Evolutionary conservation across 257 asterid species (phyloP), one percentile per base, ranked within the genome.

Genomic region (Rubia yunnanensis): DNA sequence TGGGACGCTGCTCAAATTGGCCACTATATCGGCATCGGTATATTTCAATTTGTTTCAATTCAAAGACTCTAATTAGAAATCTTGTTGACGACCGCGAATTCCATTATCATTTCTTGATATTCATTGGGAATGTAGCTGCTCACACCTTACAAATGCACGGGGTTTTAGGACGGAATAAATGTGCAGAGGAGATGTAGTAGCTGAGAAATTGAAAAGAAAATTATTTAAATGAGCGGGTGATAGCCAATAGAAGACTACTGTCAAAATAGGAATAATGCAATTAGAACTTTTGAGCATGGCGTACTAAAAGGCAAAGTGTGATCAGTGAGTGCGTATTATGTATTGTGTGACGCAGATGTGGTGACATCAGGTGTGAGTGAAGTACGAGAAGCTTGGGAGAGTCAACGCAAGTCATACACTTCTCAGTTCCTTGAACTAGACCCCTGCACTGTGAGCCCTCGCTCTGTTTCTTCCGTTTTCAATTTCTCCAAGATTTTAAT

Each of bases 1-100:
- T 86, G 97, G 99, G 97, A 83, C 27, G 95, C 82, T 76, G 96
- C 96, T 83, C 97, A 78, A 79, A 92, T 92, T 77, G 96, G 99
- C 70, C 99, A 92, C 18, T 60, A 83, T 73, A 86, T 92, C 71
- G 97, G 97, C 70, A 82, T 92, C 68, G 97, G 99, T 89, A 85
- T 3, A 65, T 53, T 5, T 34, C 35, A 13, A 26, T 7, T 8
- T 15, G 52, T 18, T n/a, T n/a, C n/a, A n/a, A n/a, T n/a, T n/a
- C n/a, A n/a, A n/a, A n/a, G n/a, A n/a, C n/a, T n/a, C n/a, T n/a
- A n/a, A n/a, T n/a, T n/a, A n/a, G n/a, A n/a, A n/a, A n/a, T n/a
- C n/a, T n/a, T n/a, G n/a, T n/a, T n/a, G n/a, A n/a, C n/a, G n/a
- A n/a, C n/a, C n/a, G n/a, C n/a, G n/a, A n/a, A n/a, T n/a, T n/a